Evolutionary conservation across 2,329 filamentous ascomycete species (phyloP), one percentile per base, ranked within the genome.

Genomic region (Onygenales sp.): DNA sequence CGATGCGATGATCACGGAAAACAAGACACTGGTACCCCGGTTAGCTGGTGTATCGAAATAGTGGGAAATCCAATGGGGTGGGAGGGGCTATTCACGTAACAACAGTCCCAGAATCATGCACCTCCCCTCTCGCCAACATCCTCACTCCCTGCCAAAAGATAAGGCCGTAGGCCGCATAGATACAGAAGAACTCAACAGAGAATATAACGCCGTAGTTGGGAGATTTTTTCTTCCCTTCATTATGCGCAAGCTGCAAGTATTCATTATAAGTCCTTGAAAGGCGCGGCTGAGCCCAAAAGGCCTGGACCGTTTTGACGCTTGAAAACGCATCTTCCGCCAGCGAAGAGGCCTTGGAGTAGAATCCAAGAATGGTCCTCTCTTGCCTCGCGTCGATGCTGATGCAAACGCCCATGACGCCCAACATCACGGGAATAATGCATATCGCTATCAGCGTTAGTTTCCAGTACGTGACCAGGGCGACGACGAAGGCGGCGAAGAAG

Each of bases 321-420:
- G 68, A 70, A 42, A 79, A 67, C 0, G 73, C 71, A 54, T 79
- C 76, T 61, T 78, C 72, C 1, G 75, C 75, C 3, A 78, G 61
- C 3, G 67, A 60, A 1, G 68, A 72, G 3, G 73, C 76, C 53
- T 69, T 65, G 6, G 72, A 72, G 51, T 77, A 74, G n/a, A 75
- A 67, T 1, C 62, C 55, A 32, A 64, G 56, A 7, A 66, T 56
- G 44, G 61, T 61, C 7, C 55, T 53, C 48, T 66, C 64, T 1
- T 66, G 44, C 40, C 53, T 57, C n/a, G 62, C 57, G 11, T 63
- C 54, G 2, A 62, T 27, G 5, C 48, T 50, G 7, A 65, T 56
- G 33, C 61, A 63, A n/a, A 60, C 50, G 4, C 52, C 58, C 17
- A 60, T 60, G 27, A 64, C 47, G 42, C 62, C 54, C 10, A 66